Conservation (phyloP, 441 rosid species). For the Populus hybrid region DNA sequence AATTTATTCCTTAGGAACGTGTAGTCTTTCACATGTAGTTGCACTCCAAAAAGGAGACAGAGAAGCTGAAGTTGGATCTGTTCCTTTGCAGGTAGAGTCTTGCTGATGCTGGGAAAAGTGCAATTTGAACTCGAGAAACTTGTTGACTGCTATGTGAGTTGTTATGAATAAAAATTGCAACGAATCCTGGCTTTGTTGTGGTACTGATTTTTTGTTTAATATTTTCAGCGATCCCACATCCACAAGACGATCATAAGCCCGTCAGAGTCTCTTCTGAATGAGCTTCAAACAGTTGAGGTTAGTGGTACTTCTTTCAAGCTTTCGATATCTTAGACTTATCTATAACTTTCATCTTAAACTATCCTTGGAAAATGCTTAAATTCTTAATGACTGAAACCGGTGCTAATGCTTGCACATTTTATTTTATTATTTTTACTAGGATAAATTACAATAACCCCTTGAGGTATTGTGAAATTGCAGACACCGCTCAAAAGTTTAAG, state of each 20-base stretch:
- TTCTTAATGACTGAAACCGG: conserved; percentile 3
- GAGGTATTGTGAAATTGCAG: no score
- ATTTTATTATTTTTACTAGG: no score
- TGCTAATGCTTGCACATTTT: neutral
- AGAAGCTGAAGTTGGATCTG: conserved; percentile 24
- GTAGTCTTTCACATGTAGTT: neutral
- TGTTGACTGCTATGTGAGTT: conserved; percentile 88
- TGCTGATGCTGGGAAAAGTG: conserved; percentile 77
- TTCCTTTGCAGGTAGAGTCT: conserved; percentile 62
- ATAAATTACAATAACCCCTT: no score
- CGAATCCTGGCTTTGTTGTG: neutral
- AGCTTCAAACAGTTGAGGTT: conserved; percentile 94
- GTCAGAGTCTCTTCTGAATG: conserved; percentile 88
- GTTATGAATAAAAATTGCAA: conserved; percentile 2
- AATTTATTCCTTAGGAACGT: neutral
- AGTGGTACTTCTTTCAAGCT: conserved; percentile 18
- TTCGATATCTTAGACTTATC: neutral
- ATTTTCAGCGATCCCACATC: conserved; percentile 80
- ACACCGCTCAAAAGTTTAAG: no score
- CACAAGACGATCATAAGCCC: conserved; percentile 78
- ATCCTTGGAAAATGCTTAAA: conserved; percentile 2
- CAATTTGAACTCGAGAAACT: conserved; percentile 89
- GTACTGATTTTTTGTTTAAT: conserved; percentile 5
- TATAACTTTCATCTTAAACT: neutral
- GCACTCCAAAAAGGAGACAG: neutral